Base-by-base conservation (phyloP, 208 protist species). In the Blechomonas ayalai region DNA sequence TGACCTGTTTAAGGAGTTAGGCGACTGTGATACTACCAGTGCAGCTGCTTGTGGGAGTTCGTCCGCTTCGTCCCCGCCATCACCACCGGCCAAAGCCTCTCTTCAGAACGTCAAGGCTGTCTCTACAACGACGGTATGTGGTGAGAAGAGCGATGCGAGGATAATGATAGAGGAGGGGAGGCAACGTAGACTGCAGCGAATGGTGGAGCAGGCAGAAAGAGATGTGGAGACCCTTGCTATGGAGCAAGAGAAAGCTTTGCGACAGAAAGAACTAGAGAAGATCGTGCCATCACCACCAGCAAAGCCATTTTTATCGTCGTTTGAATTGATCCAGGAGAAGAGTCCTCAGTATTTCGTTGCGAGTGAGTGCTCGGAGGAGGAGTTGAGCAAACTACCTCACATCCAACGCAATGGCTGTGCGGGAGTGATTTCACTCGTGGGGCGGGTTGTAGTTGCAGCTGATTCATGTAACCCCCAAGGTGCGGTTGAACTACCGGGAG, bases 281-380 rank as follows among this genome's bases (percentile, higher is more conserved):
- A 82, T 75, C 52, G 49, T 69, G 19, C 77, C 62, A 35, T 59
- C 74, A 24, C 52, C 47, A 20, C 49, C 82, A 40, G 75, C 68
- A 0, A 69, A 59, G 38, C 52, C 63, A 15, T 81, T 70, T 53
- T 47, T 82, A 10, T 82, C 76, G 5, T 72, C 67, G 9, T 61
- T 67, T 6, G 82, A 91, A 40, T 53, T 85, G 5, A 70, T 85
- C 20, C 64, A 77, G 26, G 81, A 87, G 32, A 76, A 76, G 36
- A 66, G 74, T 5, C 84, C 77, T 15, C 84, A 92, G 56, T 63
- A 85, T 38, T 87, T 92, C 46, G 45, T 72, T 23, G 33, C 71
- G 2, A 44, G 46, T 28, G 55, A 71, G 23, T 51, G 65, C 26
- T 74, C 61, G n/a, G 60, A 42, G 18, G 37, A 45, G 40, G 58